Percentiles rank a stretch among this genome's conserved stretches.
Conservation (phyloP, 495 filamentous ascomycete genomes). For the Xylaria scruposa region DNA sequence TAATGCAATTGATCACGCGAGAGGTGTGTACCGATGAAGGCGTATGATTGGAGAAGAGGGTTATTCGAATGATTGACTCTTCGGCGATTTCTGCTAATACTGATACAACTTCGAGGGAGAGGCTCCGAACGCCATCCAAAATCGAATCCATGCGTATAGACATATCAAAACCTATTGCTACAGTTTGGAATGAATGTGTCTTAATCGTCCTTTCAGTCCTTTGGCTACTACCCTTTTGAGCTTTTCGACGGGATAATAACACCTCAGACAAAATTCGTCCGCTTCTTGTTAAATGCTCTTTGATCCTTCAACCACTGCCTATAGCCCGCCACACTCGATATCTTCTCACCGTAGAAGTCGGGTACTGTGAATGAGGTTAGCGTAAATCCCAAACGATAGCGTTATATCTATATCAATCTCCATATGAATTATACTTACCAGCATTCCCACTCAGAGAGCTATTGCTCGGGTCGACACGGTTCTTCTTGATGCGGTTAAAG, state of each 20-base stretch:
- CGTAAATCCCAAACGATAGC: not conserved
- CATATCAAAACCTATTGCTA: constrained; percentile 17
- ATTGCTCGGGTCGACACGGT: constrained; percentile 81
- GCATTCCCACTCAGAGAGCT: constrained; percentile 60
- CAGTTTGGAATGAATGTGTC: constrained; percentile 16
- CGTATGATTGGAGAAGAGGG: constrained; percentile 28
- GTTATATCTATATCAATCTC: not conserved
- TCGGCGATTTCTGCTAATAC: constrained; percentile 33
- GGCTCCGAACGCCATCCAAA: constrained; percentile 40
- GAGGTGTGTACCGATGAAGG: not conserved
- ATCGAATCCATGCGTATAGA: constrained; percentile 19
- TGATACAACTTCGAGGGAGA: constrained; percentile 43
- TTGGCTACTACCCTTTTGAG: not conserved
- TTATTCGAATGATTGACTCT: constrained; percentile 37
- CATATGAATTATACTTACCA: constrained; percentile 50
- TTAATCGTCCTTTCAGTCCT: constrained; percentile 17
- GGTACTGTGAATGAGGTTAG: constrained; percentile 48
- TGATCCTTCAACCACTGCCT: constrained; percentile 97
- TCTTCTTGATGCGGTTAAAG: constrained; percentile 83
- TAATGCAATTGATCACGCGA: constrained; percentile 19
- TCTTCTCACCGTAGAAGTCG: constrained; percentile 91
- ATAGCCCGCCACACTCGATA: constrained; percentile 88
- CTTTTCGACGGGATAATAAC: not conserved
- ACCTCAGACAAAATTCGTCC: constrained; percentile 61
- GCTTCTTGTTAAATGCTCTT: constrained; percentile 94